Percentiles rank a stretch among this genome's conserved stretches.
These are phyloP conservation scores for Pilobolus umbonatus DNA, from an alignment of 192 early-diverging fungal species.

Conservation along the genomic window DNA sequence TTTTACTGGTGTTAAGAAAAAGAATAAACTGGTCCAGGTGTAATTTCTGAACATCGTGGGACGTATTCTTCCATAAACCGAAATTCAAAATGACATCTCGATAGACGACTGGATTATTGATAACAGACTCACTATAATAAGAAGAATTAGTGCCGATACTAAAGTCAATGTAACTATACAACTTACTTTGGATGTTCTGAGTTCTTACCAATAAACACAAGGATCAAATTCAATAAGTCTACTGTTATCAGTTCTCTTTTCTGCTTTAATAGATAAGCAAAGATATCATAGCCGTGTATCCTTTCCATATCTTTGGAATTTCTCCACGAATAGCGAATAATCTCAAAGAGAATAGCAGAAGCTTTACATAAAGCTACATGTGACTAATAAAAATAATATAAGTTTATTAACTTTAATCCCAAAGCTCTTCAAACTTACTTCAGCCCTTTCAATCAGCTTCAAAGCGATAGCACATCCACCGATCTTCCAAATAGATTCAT, in stretches of 20 bases:
- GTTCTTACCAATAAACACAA: conserved; percentile 60
- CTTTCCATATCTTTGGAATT: conserved; percentile 72
- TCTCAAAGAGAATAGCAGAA: conserved; percentile 50
- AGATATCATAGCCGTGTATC: conserved; percentile 60
- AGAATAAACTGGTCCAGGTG: conserved; percentile 58
- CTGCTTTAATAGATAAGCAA: conserved; percentile 57
- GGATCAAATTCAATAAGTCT: conserved; percentile 53
- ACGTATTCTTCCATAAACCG: conserved; percentile 61
- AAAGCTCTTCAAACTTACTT: conserved; percentile 38
- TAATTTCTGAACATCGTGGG: conserved; percentile 45
- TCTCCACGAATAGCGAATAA: conserved; percentile 60
- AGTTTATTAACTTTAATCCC: background rate
- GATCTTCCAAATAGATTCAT: conserved; percentile 68
- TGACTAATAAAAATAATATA: conserved; percentile 31
- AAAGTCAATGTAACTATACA: background rate
- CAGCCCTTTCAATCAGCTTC: conserved; percentile 52
- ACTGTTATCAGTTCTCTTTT: conserved; percentile 56
- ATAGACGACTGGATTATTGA: conserved; percentile 61
- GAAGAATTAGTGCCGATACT: background rate
- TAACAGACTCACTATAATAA: conserved; percentile 52
- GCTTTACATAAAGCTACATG: conserved; percentile 46
- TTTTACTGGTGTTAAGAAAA: conserved; percentile 53
- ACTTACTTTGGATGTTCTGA: conserved; percentile 46
- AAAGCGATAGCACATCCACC: conserved; percentile 63
- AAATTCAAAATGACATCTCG: conserved; percentile 60